Evolutionary conservation across 192 early-diverging fungal genomes (phyloP), one percentile per base, ranked within the genome.

Genomic region (Umbelopsis ramanniana): DNA sequence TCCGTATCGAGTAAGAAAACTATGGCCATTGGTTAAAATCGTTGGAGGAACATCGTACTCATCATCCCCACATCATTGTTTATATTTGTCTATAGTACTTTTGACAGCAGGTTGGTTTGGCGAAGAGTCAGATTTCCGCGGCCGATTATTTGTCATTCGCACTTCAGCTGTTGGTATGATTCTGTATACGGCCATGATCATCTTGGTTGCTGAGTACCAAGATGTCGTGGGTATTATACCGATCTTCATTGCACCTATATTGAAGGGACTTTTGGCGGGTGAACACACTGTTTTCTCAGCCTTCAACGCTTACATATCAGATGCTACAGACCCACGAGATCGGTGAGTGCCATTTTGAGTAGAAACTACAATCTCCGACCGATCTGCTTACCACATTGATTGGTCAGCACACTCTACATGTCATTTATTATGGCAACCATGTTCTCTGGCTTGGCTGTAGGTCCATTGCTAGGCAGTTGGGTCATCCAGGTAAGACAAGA

Each of bases 231-330:
- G 75, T 22, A 43, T 77, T 35, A n/a, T 29, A 15, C 54, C 76
- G 6, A 67, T 81, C 19, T 75, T 72, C 67, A 24, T 81, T 24
- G 72, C 69, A 6, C 79, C 79, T 0, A 11, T 81, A 11, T 5
- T 77, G 21, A 72, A 66, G 2, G 79, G 79, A 3, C 29, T 77
- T 4, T 23, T 77, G 14, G 75, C 69, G n/a, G 76, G 79, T 46
- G 72, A 73, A 38, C 57, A 43, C 17, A 68, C 71, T 14, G 7
- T 72, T 8, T 43, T 74, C 12, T 71, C 79, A 43, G 55, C 74
- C 9, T 68, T 70, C 22, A 75, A 81, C 8, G 75, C 79, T 4
- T 81, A 81, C 43, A 68, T 81, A 6, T 69, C 76, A 19, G 79
- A 81, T 66, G 74, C 66, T 21, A 81, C 79, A 19, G 53, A 55